A percentile compares a stretch with the other conserved stretches of the same genome.
phyloP scores from a whole-genome alignment of 208 protist genomes.

The Wallacemonas collosoma region DNA sequence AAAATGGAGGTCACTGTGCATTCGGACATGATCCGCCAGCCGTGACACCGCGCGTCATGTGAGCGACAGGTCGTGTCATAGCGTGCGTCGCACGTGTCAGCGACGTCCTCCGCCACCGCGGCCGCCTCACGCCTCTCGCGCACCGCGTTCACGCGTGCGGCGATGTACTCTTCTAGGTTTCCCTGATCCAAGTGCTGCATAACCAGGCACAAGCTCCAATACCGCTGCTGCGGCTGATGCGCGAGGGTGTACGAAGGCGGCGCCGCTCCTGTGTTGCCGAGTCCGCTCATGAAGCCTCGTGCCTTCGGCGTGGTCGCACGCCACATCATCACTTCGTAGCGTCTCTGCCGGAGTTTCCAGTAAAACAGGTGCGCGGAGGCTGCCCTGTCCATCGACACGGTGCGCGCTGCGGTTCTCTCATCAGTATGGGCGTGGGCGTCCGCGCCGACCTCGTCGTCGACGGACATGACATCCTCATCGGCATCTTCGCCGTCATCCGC shows the following conservation, averaged over 20 bases:
- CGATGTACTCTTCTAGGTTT: conserved; percentile 24
- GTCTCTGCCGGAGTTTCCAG: background rate
- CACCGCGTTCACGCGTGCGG: background rate
- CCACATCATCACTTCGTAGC: background rate
- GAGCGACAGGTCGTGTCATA: too few relatives aligned
- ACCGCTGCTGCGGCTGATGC: conserved; percentile 3
- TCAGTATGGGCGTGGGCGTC: background rate
- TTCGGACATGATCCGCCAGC: background rate
- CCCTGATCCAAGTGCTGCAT: conserved; percentile 36
- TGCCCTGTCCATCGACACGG: background rate
- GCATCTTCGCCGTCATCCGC: background rate
- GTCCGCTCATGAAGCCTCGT: background rate
- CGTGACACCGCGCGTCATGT: too few relatives aligned
- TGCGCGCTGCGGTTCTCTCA: background rate
- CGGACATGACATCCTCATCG: background rate
- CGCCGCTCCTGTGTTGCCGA: background rate
- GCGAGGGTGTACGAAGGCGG: background rate
- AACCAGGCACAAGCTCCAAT: conserved; percentile 38
- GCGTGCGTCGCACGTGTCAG: too few relatives aligned
- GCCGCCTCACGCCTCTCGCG: background rate
- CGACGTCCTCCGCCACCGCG: too few relatives aligned
- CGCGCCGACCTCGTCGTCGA: background rate
- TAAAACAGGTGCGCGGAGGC: conserved; percentile 7
- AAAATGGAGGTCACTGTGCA: conserved; percentile 6
- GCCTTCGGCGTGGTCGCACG: background rate